Evolutionary conservation across 345 rosid genomes (phyloP), one percentile per base, ranked within the genome.

Genomic region (Ricinus communis): DNA sequence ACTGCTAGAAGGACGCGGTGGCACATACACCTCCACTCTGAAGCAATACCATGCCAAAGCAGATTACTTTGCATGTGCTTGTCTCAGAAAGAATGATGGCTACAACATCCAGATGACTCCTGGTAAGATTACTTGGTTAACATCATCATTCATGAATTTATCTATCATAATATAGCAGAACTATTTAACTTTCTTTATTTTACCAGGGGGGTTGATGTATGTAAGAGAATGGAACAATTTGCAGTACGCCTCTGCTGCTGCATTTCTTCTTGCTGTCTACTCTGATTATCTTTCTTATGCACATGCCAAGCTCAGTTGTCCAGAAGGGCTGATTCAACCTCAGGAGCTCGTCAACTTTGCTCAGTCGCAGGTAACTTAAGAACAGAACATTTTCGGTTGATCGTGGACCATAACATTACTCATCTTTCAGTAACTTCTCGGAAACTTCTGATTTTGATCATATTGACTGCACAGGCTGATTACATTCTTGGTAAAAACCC

Each of bases 191-290:
- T 19, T 18, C 31, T 68, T 51, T 65, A 9, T 61, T 38, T 21
- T 1, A 14, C 7, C 83, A 88, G 97, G 94, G 38, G 97, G 95
- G 8, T 78, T 90, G 50, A 83, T 93, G 83, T 85, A 90, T 43
- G 78, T 89, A 11, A 78, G 87, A n/a, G 87, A 89, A 56, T 90
- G 98, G 98, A 90, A 93, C 87, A 90, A 89, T 78, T 27, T 90
- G 79, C 98, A 93, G 71, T 93, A 89, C 60, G 87, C 82, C 65
- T 87, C 96, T 21, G 81, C 96, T 0, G 91, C 96, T 18, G 85
- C 96, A 4, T 91, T 87, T 76, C 90, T 91, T 71, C 81, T 83
- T 0, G 75, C 90, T 0, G 83, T 89, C 41, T 91, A 91, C 65
- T 90, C 96, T 2, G 85, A 82, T 54, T 87, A 87, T 69, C 85